Percentiles rank a stretch among this genome's conserved stretches.
Evolutionary conservation across 2,329 filamentous ascomycete species (phyloP).

Genomic region (Penicillium sp.): DNA sequence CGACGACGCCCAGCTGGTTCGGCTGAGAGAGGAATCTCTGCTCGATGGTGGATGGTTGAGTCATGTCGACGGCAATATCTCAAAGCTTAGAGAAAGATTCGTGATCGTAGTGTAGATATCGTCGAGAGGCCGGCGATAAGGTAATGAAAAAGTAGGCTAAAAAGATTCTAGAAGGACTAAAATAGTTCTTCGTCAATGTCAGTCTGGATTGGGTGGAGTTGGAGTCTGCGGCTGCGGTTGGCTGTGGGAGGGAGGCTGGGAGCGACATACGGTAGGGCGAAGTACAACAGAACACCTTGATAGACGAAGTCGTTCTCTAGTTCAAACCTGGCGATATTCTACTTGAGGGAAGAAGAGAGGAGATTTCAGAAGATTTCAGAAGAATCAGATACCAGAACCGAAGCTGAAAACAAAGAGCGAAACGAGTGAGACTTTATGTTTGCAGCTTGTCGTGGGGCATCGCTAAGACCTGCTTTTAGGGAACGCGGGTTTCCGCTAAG

Average conservation of each 20-base stretch:
- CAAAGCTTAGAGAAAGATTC: background rate
- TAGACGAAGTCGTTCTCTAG: background rate
- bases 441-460: conserved; percentile 19
- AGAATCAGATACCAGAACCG: background rate
- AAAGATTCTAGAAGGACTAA: conserved; percentile 27
- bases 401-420: background rate
- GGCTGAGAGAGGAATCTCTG: conserved; percentile 80
- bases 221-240: background rate
- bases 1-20: conserved; percentile 85
- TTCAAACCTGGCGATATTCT: background rate
- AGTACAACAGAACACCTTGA: background rate
- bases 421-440: conserved; percentile 25
- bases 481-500: conserved; percentile 52
- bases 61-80: conserved; percentile 46
- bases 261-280: background rate
- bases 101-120: background rate
- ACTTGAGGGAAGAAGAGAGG: background rate
- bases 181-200: conserved; percentile 8
- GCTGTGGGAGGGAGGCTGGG: background rate
- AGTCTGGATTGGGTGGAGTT: conserved; percentile 19
- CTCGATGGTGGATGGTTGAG: conserved; percentile 61
- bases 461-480: conserved; percentile 55
- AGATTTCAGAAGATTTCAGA: background rate
- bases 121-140: conserved; percentile 12
- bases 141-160: conserved; percentile 18